Evolutionary conservation across 2,329 filamentous ascomycete genomes (phyloP), one percentile per base, ranked within the genome.

Genomic region (Talaromyces piceae): DNA sequence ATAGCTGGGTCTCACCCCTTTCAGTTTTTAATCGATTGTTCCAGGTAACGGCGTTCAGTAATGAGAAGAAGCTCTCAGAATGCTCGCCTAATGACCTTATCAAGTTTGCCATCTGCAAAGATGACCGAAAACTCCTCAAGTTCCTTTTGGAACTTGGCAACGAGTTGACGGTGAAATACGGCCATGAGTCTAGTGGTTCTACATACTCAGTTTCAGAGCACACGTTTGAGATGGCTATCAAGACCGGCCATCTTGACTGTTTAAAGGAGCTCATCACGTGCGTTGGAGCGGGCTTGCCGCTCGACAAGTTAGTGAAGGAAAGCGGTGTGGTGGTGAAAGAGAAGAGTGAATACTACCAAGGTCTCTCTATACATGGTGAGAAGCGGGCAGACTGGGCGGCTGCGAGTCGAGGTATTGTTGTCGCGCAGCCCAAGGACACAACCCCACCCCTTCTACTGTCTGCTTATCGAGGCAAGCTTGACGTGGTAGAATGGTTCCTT

Each of bases 381-480:
- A 91, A 91, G 67, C 74, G 81, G 45, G 72, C 74, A 28, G 87
- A 91, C 58, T 94, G 88, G 88, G 86, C 86, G 1, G 77, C 76
- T 20, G 80, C 80, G 5, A 81, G 82, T 18, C 53, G 51, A 39
- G 30, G 30, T 9, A n/a, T 26, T 22, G 39, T 2, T 20, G 5
- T 27, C 27, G 44, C 13, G 7, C 22, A 23, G 13, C 22, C 43
- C 5, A 4, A 11, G 26, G 31, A 50, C 22, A 22, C 3, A n/a
- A 31, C 53, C 16, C 56, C 65, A 7, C 66, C 69, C 1, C 59
- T 73, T 13, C 58, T 73, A 18, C 50, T 57, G 6, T 61, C 67
- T 23, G 65, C 66, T 1, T 45, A 58, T 4, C 48, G 57, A n/a
- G 67, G 82, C 3, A 84, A 74, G 18, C 63, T 91, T n/a, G 79